These are phyloP conservation scores for Singerocomus rubriflavus DNA, from an alignment of 1,284 basidiomycete species.

Conservation along the genomic window DNA sequence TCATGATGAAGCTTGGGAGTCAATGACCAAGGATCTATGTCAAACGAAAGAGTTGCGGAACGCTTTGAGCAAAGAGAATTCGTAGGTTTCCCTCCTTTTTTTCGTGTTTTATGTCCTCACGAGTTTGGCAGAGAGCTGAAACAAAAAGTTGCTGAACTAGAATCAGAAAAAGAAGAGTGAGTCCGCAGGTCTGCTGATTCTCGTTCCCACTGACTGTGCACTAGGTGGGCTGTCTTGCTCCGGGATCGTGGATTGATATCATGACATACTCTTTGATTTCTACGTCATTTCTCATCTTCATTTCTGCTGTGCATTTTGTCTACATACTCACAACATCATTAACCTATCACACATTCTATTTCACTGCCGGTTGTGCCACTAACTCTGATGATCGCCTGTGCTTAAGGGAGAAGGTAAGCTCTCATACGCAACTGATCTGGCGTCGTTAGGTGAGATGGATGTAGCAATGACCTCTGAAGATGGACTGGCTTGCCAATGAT, in stretches of 20 bases:
- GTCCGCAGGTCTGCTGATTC: slow-evolving; percentile 31
- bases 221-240: slow-evolving; percentile 65
- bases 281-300: slow-evolving; percentile 16
- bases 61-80: slow-evolving; percentile 69
- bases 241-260: slow-evolving; percentile 48
- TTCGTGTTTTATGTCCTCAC: background rate
- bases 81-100: slow-evolving; percentile 44
- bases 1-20: slow-evolving; percentile 73
- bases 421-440: slow-evolving; percentile 14
- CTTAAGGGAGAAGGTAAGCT: slow-evolving; percentile 24
- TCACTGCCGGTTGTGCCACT: slow-evolving; percentile 36
- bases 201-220: slow-evolving; percentile 13
- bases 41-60: slow-evolving; percentile 76
- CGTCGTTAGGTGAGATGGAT: slow-evolving; percentile 2
- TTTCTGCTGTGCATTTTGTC: slow-evolving; percentile 23
- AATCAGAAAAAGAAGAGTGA: slow-evolving; percentile 77
- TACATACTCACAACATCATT: slow-evolving; percentile 30
- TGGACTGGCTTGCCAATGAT: background rate
- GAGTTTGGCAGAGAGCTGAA: slow-evolving; percentile 56
- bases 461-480: background rate
- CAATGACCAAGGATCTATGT: slow-evolving; percentile 69
- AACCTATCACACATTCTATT: slow-evolving; percentile 42
- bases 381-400: slow-evolving; percentile 16
- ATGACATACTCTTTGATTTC: slow-evolving; percentile 26
- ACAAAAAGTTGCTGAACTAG: slow-evolving; percentile 65